Base-by-base conservation (phyloP, 805 yeast species). In the Yamadazyma kitorensis region DNA sequence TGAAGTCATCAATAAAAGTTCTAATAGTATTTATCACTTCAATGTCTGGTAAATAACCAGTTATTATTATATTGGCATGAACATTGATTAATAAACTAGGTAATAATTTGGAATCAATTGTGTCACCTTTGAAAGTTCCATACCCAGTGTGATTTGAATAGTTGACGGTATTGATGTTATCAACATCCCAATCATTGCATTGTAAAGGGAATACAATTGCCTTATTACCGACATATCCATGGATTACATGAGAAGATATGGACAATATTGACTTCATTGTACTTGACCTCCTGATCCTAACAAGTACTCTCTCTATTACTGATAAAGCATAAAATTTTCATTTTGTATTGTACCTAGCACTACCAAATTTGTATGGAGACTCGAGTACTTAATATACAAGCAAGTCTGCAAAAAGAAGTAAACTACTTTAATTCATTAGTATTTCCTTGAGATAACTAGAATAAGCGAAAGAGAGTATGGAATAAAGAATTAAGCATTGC, bases 91-190 rank as follows among this genome's bases (percentile, higher is more conserved):
- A 55, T 12, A 89, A 52, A 26, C 72, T 71, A 0, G 55, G 55
- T 2, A 35, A 24, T 0, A 77, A 63, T 2, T 65, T 45, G 2
- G 22, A 8, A 1, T 34, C 23, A 3, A 75, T 64, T 34, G 70
- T 69, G 12, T 68, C 56, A 2, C 96, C 96, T 22, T 65, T 66
- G 49, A 82, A 78, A 9, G 56, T 42, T 0, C 84, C 86, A 57
- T 87, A 87, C 1, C 96, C 98, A 2, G 97, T 91, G 60, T 91
- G 97, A 49, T 91, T 88, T 2, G 96, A 86, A 48, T 81, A 80
- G 51, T 86, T 85, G 14, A 89, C 95, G 1, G 95, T 86, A 59
- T 91, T 86, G 35, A 93, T 68, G 15, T 79, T 79, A 54, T 91
- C 96, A 7, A 89, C 95, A 53, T 93, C 91, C 96, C 97, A 91